phyloP scores from a whole-genome alignment of 73 alveolate genomes.

The Paramecium tetraurelia region DNA sequence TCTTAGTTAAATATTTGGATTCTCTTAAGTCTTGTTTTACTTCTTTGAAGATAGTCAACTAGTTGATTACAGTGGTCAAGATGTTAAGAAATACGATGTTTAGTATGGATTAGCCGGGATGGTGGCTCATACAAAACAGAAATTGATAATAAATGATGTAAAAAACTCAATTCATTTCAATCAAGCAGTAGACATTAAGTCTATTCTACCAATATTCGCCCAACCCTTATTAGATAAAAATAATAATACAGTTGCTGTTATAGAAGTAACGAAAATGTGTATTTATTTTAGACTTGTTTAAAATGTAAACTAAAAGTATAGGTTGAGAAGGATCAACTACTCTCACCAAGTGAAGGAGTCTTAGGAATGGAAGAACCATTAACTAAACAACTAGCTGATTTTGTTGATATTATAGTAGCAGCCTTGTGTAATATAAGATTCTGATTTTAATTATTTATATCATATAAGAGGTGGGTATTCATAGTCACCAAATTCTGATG shows the following conservation, averaged over 20 bases:
- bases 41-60: slow-evolving; percentile 41
- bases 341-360: slow-evolving; percentile 48
- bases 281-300: not conserved
- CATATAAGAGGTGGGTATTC: slow-evolving; percentile 41
- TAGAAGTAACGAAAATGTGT: not conserved
- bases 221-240: slow-evolving; percentile 45
- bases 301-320: slow-evolving; percentile 10
- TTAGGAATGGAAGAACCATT: slow-evolving; percentile 62
- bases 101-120: slow-evolving; percentile 63
- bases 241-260: slow-evolving; percentile 41
- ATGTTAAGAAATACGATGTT: not conserved
- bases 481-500: slow-evolving; percentile 47
- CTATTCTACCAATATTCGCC: slow-evolving; percentile 62
- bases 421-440: slow-evolving; percentile 42
- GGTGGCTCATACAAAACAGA: slow-evolving; percentile 41
- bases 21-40: slow-evolving; percentile 45
- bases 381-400: slow-evolving; percentile 41
- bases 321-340: slow-evolving; percentile 25
- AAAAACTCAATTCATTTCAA: slow-evolving; percentile 51
- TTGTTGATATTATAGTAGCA: slow-evolving; percentile 14
- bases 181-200: slow-evolving; percentile 48
- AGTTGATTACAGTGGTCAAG: not conserved
- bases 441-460: slow-evolving; percentile 33
- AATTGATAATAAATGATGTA: slow-evolving; percentile 54
- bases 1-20: slow-evolving; percentile 44